Percentiles rank a stretch among this genome's conserved stretches.
phyloP scores from a whole-genome alignment of 2,329 filamentous ascomycete genomes.

The Phialemoniopsis sp. region DNA sequence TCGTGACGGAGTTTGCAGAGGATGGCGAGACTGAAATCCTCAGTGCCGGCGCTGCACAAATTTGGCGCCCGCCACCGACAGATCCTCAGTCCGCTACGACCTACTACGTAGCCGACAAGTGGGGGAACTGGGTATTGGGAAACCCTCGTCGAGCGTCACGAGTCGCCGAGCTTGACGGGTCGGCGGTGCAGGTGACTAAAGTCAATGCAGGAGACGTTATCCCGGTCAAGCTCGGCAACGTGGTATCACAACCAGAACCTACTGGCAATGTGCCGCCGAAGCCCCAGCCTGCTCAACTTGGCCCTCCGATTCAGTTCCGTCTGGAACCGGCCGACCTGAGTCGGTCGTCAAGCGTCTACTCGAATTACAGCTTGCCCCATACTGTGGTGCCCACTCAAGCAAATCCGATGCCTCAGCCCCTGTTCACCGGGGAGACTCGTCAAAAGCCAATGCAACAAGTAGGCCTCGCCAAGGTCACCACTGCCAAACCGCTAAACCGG shows the following conservation, averaged over 20 bases:
- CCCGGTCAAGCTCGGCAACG: too few species aligned
- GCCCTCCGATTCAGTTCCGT: conserved; percentile 15
- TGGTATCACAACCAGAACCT: too few species aligned
- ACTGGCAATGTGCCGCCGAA: conserved; percentile 12
- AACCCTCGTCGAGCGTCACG: conserved; percentile 23
- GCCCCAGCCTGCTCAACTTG: conserved; percentile 20
- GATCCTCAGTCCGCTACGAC: conserved; percentile 40
- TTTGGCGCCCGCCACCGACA: conserved; percentile 46
- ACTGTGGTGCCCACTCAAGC: conserved; percentile 8
- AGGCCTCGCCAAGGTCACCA: too few species aligned
- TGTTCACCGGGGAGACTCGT: conserved; percentile 7
- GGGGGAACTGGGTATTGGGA: conserved; percentile 49
- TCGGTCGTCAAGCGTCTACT: conserved; percentile 28
- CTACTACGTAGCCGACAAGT: conserved; percentile 46
- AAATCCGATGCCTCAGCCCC: conserved; percentile 12
- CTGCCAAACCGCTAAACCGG: conserved; percentile 9
- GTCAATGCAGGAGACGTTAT: background rate
- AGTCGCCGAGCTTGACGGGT: conserved; percentile 17
- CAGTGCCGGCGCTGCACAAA: conserved; percentile 29
- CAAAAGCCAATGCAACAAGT: conserved; percentile 6
- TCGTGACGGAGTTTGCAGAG: conserved; percentile 50
- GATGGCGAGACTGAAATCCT: conserved; percentile 32
- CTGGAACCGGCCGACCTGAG: conserved; percentile 16
- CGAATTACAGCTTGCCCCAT: conserved; percentile 21
- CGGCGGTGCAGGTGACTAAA: conserved; percentile 11